A percentile compares a stretch with the other conserved stretches of the same genome.
Conservation (phyloP, 176 grass and related monocot species). For the Oryza glaberrima region DNA sequence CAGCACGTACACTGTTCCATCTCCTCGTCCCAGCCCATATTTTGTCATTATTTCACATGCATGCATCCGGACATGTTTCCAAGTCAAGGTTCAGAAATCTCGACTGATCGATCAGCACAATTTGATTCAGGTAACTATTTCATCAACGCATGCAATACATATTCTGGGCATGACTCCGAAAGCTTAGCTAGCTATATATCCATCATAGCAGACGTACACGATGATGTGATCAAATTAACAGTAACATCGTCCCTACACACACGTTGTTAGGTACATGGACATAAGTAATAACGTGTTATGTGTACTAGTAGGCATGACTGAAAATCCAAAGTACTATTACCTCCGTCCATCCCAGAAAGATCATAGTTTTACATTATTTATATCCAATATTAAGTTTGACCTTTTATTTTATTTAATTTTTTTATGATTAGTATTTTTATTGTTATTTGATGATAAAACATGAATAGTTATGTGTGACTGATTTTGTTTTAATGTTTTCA, state of each 20-base stretch:
- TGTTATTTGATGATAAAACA: too few species aligned
- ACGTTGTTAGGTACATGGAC: neutral
- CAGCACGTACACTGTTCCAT: neutral
- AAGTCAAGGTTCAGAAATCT: neutral
- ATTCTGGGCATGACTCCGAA: neutral
- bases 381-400: too few species aligned
- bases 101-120: neutral
- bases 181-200: neutral
- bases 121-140: neutral
- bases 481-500: too few species aligned
- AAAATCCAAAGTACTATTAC: neutral
- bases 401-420: too few species aligned
- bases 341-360: too few species aligned
- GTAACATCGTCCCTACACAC: neutral
- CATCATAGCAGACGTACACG: neutral
- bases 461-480: too few species aligned
- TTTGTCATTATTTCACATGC: neutral
- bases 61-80: neutral
- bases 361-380: too few species aligned
- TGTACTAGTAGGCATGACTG: neutral
- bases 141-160: neutral
- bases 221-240: neutral
- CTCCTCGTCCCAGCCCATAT: neutral
- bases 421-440: too few species aligned
- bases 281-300: neutral